Conservation (phyloP, 257 asterid species). For the Verbena officinalis region DNA sequence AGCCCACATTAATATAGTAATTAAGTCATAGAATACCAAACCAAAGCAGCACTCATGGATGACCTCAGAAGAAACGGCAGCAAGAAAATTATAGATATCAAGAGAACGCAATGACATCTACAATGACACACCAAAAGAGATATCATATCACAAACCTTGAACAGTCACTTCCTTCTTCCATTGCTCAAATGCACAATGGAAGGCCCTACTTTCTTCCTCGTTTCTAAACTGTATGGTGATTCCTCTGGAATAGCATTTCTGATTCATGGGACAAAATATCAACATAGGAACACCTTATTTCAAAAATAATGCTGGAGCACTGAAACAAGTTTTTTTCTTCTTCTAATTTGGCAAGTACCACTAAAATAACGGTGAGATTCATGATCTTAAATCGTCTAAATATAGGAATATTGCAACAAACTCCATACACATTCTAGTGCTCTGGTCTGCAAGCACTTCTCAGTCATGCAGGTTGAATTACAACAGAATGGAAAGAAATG, state of each 20-base stretch:
- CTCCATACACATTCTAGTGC: not conserved
- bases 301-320: conserved; percentile 28
- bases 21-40: conserved; percentile 17
- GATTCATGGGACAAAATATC: conserved; percentile 54
- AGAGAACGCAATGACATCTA: conserved; percentile 20
- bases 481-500: not conserved
- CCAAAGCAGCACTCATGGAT: conserved; percentile 12
- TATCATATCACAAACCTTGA: conserved; percentile 70
- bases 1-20: conserved; percentile 13
- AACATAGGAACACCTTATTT: conserved; percentile 32
- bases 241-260: conserved; percentile 89
- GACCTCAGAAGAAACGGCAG: conserved; percentile 16
- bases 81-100: conserved; percentile 4
- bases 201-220: conserved; percentile 91
- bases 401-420: conserved; percentile 12
- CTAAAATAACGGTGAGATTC: conserved; percentile 1
- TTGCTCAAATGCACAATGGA: conserved; percentile 93
- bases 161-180: conserved; percentile 78
- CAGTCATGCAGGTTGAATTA: conserved; percentile 2
- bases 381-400: not conserved
- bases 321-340: not conserved
- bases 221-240: conserved; percentile 81
- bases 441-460: not conserved
- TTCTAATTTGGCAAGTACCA: conserved; percentile 8
- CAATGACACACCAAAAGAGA: conserved; percentile 25